Conservation (phyloP, 1,284 basidiomycete species). For the Xerocomus nothofagi region DNA sequence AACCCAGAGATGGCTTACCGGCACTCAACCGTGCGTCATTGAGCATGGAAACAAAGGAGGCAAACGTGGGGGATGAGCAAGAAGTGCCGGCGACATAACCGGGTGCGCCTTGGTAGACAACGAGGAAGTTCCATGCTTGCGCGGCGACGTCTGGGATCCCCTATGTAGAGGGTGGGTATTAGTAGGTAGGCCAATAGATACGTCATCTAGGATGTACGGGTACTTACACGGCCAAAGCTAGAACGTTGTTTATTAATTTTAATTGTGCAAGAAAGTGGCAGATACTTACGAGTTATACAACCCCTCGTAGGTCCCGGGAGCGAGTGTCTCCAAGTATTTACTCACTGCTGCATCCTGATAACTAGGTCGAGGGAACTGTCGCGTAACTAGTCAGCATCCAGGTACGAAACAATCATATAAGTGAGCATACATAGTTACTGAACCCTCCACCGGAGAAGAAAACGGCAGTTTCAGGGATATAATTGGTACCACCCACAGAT, state of each 20-base stretch:
- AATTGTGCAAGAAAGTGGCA: not conserved
- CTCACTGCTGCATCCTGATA: constrained; percentile 15
- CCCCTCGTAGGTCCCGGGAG: constrained; percentile 50
- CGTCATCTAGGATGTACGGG: constrained; percentile 22
- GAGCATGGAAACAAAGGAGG: constrained; percentile 50
- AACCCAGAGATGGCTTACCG: constrained; percentile 49
- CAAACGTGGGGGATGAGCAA: constrained; percentile 32
- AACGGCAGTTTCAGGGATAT: constrained; percentile 56
- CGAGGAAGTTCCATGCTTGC: constrained; percentile 34
- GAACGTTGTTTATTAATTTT: not conserved
- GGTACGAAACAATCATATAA: not conserved
- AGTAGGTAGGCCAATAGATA: constrained; percentile 27
- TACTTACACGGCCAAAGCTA: constrained; percentile 40
- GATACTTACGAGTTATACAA: constrained; percentile 54
- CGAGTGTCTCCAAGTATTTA: constrained; percentile 45
- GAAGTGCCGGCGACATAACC: constrained; percentile 48
- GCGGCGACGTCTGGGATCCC: constrained; percentile 64
- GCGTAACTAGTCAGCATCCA: not conserved
- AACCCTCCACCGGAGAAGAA: constrained; percentile 69
- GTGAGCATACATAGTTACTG: constrained; percentile 36
- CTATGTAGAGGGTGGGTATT: constrained; percentile 25
- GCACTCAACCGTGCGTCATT: constrained; percentile 57
- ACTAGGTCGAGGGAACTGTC: constrained; percentile 24
- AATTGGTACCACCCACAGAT: constrained; percentile 57
- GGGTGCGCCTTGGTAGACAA: constrained; percentile 9